Percentiles rank a stretch among this genome's conserved stretches.
Conservation (phyloP, 805 yeast species). For the Ogataea nakhonphanomensis region DNA sequence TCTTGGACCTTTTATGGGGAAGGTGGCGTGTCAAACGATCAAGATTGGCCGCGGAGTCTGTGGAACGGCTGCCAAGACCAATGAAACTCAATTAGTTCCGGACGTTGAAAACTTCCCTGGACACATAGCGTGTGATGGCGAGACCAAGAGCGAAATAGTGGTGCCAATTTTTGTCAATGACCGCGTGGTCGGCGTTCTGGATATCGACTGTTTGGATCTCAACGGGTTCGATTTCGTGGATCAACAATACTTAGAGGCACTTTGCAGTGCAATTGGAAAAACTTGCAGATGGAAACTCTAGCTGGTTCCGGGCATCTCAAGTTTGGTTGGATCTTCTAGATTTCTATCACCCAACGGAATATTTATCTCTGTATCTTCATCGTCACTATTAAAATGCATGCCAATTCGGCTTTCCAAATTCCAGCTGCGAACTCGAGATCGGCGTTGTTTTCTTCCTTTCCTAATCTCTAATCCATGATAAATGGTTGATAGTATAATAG, state of each 20-base stretch:
- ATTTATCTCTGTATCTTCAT: conserved; percentile 18
- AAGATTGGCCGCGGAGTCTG: conserved; percentile 84
- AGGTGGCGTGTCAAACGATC: conserved; percentile 91
- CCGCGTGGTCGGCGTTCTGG: conserved; percentile 69
- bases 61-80: conserved; percentile 69
- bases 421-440: conserved; percentile 6
- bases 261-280: conserved; percentile 51
- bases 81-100: conserved; percentile 66
- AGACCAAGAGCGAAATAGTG: conserved; percentile 88
- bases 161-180: conserved; percentile 61
- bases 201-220: conserved; percentile 69
- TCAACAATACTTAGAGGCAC: conserved; percentile 50
- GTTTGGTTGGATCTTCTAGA: not conserved
- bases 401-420: conserved; percentile 17
- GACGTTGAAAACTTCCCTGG: conserved; percentile 82
- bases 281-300: conserved; percentile 47
- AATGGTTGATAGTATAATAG: conserved; percentile 21
- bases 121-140: conserved; percentile 97
- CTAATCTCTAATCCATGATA: conserved; percentile 15
- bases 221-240: conserved; percentile 71
- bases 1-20: conserved; percentile 94
- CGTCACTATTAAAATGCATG: conserved; percentile 17
- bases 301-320: not conserved
- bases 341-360: conserved; percentile 10
- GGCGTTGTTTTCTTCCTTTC: conserved; percentile 9